Conservation (phyloP, 2,329 filamentous ascomycete species). For the Pyrenochaeta sp. region DNA sequence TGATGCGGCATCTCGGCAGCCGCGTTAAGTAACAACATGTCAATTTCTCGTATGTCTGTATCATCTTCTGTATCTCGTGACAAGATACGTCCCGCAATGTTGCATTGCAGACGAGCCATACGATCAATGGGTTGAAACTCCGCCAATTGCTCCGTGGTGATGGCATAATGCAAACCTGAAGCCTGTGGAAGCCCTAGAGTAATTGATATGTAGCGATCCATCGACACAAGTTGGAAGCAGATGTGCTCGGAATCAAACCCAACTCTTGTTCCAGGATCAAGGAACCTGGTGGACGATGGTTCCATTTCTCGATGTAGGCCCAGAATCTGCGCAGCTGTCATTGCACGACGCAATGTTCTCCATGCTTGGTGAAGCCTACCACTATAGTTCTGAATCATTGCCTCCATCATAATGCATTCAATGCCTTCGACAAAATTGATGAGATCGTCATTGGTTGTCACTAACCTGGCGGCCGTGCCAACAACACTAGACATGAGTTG, state of each 20-base stretch:
- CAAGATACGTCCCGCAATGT: conserved; percentile 50
- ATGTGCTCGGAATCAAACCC: conserved; percentile 25
- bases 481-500: conserved; percentile 41
- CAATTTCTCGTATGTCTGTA: conserved; percentile 40
- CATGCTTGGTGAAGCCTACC: conserved; percentile 55
- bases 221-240: conserved; percentile 51
- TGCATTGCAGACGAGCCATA: conserved; percentile 45
- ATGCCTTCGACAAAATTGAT: conserved; percentile 52
- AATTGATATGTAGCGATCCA: conserved; percentile 52
- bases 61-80: neutral
- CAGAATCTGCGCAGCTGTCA: conserved; percentile 54
- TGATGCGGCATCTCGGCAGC: conserved; percentile 24
- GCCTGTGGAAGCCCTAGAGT: conserved; percentile 53
- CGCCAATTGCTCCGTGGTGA: conserved; percentile 1
- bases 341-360: conserved; percentile 50
- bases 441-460: conserved; percentile 53
- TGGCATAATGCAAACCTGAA: conserved; percentile 19
- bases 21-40: conserved; percentile 21
- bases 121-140: conserved; percentile 34
- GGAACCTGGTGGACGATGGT: conserved; percentile 41
- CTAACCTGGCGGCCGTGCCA: conserved; percentile 36
- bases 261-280: conserved; percentile 11
- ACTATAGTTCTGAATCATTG: conserved; percentile 48
- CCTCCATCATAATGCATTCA: conserved; percentile 55
- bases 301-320: conserved; percentile 51